Base-by-base conservation (phyloP, 2,329 filamentous ascomycete species). In the Aspergillus sp. region DNA sequence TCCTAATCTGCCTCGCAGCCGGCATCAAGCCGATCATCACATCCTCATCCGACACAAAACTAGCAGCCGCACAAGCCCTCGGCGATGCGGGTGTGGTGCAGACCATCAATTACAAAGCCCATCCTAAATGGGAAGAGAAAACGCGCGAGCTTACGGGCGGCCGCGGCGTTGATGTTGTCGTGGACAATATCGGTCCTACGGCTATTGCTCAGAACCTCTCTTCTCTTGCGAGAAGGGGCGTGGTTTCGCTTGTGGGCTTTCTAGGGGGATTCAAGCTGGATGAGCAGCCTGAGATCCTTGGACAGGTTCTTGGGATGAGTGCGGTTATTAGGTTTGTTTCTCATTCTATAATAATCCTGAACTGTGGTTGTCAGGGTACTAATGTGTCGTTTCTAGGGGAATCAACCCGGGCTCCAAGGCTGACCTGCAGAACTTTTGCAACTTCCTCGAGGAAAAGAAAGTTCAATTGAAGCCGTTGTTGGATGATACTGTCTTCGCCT, bases 11-110 rank as follows among this genome's bases (percentile, higher is more conserved):
- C n/a, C 31, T 23, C 13, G 50, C 31, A 2, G 50, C 50, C 0
- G 50, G 50, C 17, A 3, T 41, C 7, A 25, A 13, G 1, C 8
- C 34, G 1, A 60, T 64, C 34, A 52, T 64, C 45, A 64, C 60
- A 9, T 64, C 63, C 3, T 64, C 63, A 6, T 57, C 52, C 6
- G 60, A 64, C 19, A 22, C 52, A 23, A 64, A 64, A 41, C 62
- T 64, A 0, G 49, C 51, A 2, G n/a, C 22, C 4, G 55, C 38
- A 31, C 57, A 25, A 3, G 41, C 55, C 1, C n/a, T 59, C 15
- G 53, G 47, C 15, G 15, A 28, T 0, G 9, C 48, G 4, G 52
- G 57, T 2, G 41, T n/a, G 2, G 49, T 61, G 7, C 30, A 63
- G 17, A 60, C 53, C 1, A 64, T 64, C 51, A 64, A 64, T 23